Percentiles rank a stretch among this genome's conserved stretches.
phyloP scores from a whole-genome alignment of 2,329 filamentous ascomycete species.

The Talaromyces sp. region DNA sequence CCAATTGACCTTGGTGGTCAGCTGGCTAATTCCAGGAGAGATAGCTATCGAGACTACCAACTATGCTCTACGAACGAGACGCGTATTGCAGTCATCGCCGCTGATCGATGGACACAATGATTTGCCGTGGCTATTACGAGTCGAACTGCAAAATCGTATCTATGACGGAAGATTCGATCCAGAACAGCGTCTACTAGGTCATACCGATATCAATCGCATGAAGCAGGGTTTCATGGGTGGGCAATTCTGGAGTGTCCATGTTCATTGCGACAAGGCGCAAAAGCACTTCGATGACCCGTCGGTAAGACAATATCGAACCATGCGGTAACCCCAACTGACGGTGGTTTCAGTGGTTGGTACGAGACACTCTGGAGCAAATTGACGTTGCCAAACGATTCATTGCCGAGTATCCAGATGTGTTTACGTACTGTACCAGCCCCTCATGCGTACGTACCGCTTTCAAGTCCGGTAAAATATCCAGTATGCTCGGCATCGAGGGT shows the following conservation, averaged over 20 bases:
- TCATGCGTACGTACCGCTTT: background rate
- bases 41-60: background rate
- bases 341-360: background rate
- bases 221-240: constrained; percentile 8
- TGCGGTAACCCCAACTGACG: background rate
- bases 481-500: background rate
- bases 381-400: background rate
- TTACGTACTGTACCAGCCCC: background rate
- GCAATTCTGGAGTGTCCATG: constrained; percentile 7
- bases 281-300: constrained; percentile 10
- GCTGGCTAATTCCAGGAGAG: background rate
- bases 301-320: background rate
- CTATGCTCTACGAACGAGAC: background rate
- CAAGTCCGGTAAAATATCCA: background rate
- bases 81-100: background rate
- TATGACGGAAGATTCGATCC: background rate
- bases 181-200: background rate
- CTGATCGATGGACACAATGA: background rate
- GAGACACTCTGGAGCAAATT: background rate
- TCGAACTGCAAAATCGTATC: background rate
- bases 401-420: background rate
- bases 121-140: background rate
- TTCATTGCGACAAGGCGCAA: constrained; percentile 3
- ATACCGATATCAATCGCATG: constrained; percentile 10
- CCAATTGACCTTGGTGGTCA: background rate